These are phyloP conservation scores for Arabis alpina DNA, from an alignment of 345 rosid species.

Conservation along the genomic window DNA sequence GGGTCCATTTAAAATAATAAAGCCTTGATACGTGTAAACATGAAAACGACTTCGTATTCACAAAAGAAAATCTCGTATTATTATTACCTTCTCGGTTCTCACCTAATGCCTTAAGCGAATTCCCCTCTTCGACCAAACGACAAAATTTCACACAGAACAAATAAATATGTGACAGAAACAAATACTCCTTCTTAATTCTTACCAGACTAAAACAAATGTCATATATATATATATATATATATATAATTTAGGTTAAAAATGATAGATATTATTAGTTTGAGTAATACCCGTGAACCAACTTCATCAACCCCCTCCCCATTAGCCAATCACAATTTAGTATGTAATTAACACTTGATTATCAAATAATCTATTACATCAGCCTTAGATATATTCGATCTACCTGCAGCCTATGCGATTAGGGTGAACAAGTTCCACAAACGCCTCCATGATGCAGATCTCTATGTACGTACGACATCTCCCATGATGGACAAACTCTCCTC, in stretches of 20 bases:
- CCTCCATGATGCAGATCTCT: no score
- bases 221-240: no score
- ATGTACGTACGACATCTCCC: no score
- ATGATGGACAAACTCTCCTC: no score
- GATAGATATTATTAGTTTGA: neutral
- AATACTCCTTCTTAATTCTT: neutral
- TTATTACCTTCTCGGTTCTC: neutral
- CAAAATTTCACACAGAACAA: constrained; percentile 34
- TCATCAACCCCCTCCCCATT: no score
- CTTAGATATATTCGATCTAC: no score
- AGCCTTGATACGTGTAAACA: constrained; percentile 34
- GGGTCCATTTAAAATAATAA: constrained; percentile 31
- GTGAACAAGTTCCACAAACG: no score
- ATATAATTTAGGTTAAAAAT: neutral
- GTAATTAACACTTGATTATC: no score
- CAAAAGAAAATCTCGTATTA: neutral
- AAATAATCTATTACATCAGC: no score
- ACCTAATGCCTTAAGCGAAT: constrained; percentile 24
- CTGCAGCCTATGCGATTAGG: no score
- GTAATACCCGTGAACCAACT: no score
- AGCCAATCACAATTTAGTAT: no score
- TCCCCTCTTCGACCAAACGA: constrained; percentile 37
- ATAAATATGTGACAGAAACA: constrained; percentile 15
- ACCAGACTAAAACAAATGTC: neutral
- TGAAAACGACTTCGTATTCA: constrained; percentile 29